Evolutionary conservation across 345 rosid genomes (phyloP), one percentile per base, ranked within the genome.

Genomic region (Camelina laxa): DNA sequence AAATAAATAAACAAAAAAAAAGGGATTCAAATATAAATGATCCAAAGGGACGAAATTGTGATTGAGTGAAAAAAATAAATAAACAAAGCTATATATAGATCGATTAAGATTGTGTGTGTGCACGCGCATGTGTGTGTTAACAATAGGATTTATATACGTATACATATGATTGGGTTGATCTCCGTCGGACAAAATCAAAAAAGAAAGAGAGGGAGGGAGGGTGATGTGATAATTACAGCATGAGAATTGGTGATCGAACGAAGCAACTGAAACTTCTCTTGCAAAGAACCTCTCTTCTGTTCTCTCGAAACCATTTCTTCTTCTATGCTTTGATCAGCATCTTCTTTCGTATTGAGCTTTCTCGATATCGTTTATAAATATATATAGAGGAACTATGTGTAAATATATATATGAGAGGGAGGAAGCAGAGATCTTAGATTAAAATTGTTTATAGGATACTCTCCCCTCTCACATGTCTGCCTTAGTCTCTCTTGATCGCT

Each of bases 241-340:
- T 77, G 81, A 67, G 91, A 87, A 56, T 87, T 82, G 49, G 86
- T 85, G 53, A 87, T 47, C 54, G 88, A 83, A 61, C 87, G 87
- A 85, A 87, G 91, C 70, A 77, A 73, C 62, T 81, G 86, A 57
- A 82, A 74, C 82, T 82, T 83, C 77, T 80, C 81, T 68, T 69
- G 72, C 64, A 85, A 77, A 70, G 81, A 77, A 49, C 33, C 81
- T 77, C 63, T 78, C 83, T 81, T 82, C 7, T 82, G 65, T 84
- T 85, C 80, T 63, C 79, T 84, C 2, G 82, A 73, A 58, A 75
- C 73, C 84, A 80, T 83, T 3, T 42, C 39, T 51, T 75, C 66
- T 67, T 67, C 64, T 68, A 59, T 15, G 69, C 61, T 39, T 38
- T 62, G 55, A 64, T n/a, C 51, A 50, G 53, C 48, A 5, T 59